Percentiles rank a stretch among this genome's conserved stretches.
phyloP scores from a whole-genome alignment of 495 filamentous ascomycete species.

The Neurospora sp. region DNA sequence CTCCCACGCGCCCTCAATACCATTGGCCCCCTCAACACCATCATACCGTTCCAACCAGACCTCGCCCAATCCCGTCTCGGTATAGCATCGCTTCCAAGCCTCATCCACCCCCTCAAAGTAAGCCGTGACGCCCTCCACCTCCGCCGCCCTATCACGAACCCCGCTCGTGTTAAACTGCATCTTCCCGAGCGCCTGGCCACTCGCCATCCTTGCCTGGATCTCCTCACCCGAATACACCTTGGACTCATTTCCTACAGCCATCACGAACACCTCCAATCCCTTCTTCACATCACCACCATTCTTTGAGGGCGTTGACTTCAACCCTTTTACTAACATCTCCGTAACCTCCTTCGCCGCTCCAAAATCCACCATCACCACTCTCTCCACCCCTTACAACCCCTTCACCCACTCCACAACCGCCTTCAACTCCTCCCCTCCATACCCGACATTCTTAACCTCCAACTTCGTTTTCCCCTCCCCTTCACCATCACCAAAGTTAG shows the following conservation, averaged over 20 bases:
- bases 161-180: constrained; percentile 1
- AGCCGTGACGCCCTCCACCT: not conserved
- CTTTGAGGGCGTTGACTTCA: not conserved
- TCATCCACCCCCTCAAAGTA: not conserved
- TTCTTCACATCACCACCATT: too few species aligned
- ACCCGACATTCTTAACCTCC: not conserved
- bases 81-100: not conserved
- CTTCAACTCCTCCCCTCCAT: not conserved
- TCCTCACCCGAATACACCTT: constrained; percentile 3
- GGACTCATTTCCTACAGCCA: not conserved
- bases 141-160: not conserved
- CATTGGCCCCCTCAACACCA: not conserved
- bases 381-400: not conserved
- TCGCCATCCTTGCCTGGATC: not conserved
- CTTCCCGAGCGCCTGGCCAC: not conserved
- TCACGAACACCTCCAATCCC: not conserved
- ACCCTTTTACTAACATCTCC: not conserved
- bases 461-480: not conserved
- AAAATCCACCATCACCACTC: constrained; percentile 1
- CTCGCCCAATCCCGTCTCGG: not conserved
- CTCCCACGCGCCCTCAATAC: constrained; percentile 1
- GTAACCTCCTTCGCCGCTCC: not conserved
- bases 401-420: not conserved
- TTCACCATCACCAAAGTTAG: not conserved
- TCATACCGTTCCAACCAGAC: not conserved